A percentile compares a stretch with the other conserved stretches of the same genome.
phyloP scores from a whole-genome alignment of 2,329 filamentous ascomycete species.

The Boeremia lycopersici region DNA sequence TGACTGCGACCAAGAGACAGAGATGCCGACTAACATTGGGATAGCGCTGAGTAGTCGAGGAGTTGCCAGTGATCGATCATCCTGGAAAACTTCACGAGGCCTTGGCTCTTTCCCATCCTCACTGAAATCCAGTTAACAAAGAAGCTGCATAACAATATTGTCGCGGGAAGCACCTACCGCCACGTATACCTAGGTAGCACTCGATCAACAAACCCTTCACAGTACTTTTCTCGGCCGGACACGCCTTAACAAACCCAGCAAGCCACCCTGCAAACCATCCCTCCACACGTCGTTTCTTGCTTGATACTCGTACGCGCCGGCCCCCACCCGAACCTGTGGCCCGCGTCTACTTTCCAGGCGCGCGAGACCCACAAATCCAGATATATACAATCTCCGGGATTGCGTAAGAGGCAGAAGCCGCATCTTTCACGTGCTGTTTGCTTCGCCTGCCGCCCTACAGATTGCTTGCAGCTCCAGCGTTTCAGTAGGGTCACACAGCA shows the following conservation, averaged over 20 bases:
- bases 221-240: no score
- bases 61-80: no score
- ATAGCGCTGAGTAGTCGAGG: no score
- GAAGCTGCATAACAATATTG: no score
- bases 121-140: no score
- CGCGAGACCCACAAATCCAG: not conserved
- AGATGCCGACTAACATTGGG: no score
- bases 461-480: slow-evolving; percentile 6
- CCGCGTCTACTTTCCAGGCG: not conserved
- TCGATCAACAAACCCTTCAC: no score
- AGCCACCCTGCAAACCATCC: not conserved
- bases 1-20: no score
- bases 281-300: not conserved
- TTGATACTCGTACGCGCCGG: not conserved
- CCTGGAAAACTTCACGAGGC: no score
- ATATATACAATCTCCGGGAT: not conserved
- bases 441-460: slow-evolving; percentile 7
- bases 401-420: not conserved
- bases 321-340: slow-evolving; percentile 2
- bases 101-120: no score
- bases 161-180: no score
- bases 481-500: slow-evolving; percentile 11
- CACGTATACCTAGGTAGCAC: no score
- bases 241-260: not conserved
- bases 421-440: not conserved